Conservation (phyloP, 139 green algal species). For the Coccomyxa sp. region DNA sequence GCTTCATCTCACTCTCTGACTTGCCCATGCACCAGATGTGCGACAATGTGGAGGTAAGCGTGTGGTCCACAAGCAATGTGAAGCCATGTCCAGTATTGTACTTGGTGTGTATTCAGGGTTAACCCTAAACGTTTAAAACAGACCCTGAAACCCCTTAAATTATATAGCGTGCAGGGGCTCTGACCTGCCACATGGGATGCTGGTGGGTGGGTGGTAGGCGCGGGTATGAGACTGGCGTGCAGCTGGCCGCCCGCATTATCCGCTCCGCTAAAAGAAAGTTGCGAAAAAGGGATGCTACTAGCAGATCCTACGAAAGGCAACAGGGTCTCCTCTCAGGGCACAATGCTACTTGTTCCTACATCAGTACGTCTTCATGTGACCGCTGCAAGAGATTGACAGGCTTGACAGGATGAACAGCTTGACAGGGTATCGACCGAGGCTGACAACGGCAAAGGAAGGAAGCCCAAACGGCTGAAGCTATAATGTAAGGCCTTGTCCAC, state of each 20-base stretch:
- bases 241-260: slow-evolving; percentile 84
- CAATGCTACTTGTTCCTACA: background rate
- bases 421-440: background rate
- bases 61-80: no score
- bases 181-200: slow-evolving; percentile 90
- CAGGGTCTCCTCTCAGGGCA: background rate
- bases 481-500: no score
- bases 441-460: no score
- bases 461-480: no score
- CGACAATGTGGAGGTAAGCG: no score
- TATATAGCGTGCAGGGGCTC: background rate
- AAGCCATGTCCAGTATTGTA: no score
- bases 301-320: slow-evolving; percentile 71
- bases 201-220: slow-evolving; percentile 90
- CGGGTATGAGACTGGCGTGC: slow-evolving; percentile 81
- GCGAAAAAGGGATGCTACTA: slow-evolving; percentile 95
- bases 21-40: no score
- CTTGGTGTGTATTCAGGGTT: no score
- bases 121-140: no score
- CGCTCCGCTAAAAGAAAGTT: slow-evolving; percentile 98
- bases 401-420: background rate
- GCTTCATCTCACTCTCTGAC: no score
- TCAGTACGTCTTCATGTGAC: background rate
- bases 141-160: no score
- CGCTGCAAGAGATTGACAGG: background rate